Conservation (phyloP, 179 eudicot species). For the Silene coronaria region DNA sequence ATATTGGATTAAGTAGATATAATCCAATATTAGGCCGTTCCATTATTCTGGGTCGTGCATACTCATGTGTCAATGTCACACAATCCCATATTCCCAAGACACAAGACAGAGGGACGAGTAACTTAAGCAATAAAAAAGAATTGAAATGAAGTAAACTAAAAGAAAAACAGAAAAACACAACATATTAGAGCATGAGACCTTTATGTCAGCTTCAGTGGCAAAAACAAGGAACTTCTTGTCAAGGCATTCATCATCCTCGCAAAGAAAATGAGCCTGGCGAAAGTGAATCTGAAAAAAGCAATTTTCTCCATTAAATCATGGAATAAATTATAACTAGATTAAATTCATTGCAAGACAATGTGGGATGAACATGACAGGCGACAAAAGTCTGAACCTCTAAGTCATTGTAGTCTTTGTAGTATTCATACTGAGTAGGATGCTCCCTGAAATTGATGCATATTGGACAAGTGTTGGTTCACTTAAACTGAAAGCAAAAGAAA, state of each 20-base stretch:
- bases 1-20: neutral
- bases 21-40: neutral
- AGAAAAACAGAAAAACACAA: neutral
- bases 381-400: slow-evolving; percentile 58
- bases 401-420: slow-evolving; percentile 78
- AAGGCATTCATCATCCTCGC: slow-evolving; percentile 70
- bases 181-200: slow-evolving; percentile 39
- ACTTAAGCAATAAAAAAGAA: neutral
- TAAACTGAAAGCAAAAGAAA: slow-evolving; percentile 23
- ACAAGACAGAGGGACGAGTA: neutral
- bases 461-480: slow-evolving; percentile 21
- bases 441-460: slow-evolving; percentile 50
- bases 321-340: neutral
- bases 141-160: neutral
- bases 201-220: slow-evolving; percentile 61
- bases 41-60: neutral
- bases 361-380: slow-evolving; percentile 2
- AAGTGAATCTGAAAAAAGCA: slow-evolving; percentile 49
- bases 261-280: slow-evolving; percentile 55
- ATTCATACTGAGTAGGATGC: slow-evolving; percentile 59
- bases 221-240: slow-evolving; percentile 71
- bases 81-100: neutral
- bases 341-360: neutral
- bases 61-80: neutral
- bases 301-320: slow-evolving; percentile 5